These are phyloP conservation scores for Elsinoe perseae DNA, from an alignment of 2,329 filamentous ascomycete genomes.

Conservation along the genomic window DNA sequence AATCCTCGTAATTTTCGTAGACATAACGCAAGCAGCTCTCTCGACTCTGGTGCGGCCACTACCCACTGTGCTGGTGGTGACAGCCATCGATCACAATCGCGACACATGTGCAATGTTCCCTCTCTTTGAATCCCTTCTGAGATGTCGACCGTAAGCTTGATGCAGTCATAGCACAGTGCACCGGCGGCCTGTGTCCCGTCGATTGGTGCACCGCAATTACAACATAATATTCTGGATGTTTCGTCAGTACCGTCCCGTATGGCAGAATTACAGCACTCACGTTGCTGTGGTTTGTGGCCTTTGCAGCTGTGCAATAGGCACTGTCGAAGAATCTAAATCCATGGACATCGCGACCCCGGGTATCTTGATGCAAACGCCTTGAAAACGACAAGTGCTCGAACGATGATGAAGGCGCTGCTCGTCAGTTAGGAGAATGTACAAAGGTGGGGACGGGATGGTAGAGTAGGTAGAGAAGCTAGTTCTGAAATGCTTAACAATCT, in stretches of 20 bases:
- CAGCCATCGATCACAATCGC: conserved; percentile 90
- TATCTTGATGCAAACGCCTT: conserved; percentile 15
- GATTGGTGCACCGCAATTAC: conserved; percentile 93
- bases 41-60: conserved; percentile 73
- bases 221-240: conserved; percentile 75
- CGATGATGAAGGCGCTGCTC: not conserved
- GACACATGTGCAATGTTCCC: conserved; percentile 80
- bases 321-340: conserved; percentile 30
- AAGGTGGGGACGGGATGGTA: not conserved
- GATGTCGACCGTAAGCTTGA: conserved; percentile 90
- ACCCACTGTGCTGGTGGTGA: conserved; percentile 82
- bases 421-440: not conserved
- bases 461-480: not conserved
- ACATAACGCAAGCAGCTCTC: conserved; percentile 87
- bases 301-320: conserved; percentile 21
- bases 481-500: conserved; percentile 3
- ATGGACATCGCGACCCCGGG: conserved; percentile 29
- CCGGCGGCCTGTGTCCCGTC: conserved; percentile 81
- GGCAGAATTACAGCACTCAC: conserved; percentile 10
- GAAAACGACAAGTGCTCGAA: not conserved
- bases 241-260: conserved; percentile 7
- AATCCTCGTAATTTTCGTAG: conserved; percentile 79
- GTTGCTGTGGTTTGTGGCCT: conserved; percentile 28
- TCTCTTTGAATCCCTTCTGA: conserved; percentile 87
- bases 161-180: conserved; percentile 90